Base-by-base conservation (phyloP, 306 rosid species). In the Ormosia emarginata region DNA sequence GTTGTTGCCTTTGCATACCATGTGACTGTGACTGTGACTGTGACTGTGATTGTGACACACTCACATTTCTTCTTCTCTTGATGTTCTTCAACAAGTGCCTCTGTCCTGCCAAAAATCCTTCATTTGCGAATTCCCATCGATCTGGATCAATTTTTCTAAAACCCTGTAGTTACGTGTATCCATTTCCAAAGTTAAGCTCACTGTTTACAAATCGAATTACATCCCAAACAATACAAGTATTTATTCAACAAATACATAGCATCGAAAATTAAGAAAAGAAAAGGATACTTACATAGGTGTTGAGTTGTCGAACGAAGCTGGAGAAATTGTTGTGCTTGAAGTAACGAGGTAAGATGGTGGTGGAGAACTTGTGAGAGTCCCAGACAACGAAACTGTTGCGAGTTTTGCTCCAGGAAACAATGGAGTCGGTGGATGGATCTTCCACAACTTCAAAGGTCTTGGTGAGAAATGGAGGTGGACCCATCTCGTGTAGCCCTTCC, bases 271-370 rank as follows among this genome's bases (percentile, higher is more conserved):
- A 33, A 33, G 13, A 8, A 5, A 5, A 34, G 0, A 18, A 15
- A 40, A 1, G 39, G 12, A 0, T 11, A 87, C 97, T 91, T 87
- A 96, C 99, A 77, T 96, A 96, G 2, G 99, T 93, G 65, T 96
- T 96, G 81, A 96, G 99, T 80, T 96, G 99, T 32, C 99, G 98
- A 69, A 96, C 81, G 91, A 96, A 96, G 86, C 99, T 96, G 14
- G 99, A 96, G 90, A 96, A 96, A 68, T 93, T 96, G 4, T 79
- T 40, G 85, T 96, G 99, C 77, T 96, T 96, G 84, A 96, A 96
- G 90, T 91, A 91, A 4, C 97, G 94, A 84, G 99, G 98, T 9
- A 96, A 90, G 74, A 96, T 81, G 3, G 83, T n/a, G 29, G 85
- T 81, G 34, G 98, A 93, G 87, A 96, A 92, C 52, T 78, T 80